Conservation (phyloP, 1,284 basidiomycete genomes). For the Leccinum brunneo-olivaceum region DNA sequence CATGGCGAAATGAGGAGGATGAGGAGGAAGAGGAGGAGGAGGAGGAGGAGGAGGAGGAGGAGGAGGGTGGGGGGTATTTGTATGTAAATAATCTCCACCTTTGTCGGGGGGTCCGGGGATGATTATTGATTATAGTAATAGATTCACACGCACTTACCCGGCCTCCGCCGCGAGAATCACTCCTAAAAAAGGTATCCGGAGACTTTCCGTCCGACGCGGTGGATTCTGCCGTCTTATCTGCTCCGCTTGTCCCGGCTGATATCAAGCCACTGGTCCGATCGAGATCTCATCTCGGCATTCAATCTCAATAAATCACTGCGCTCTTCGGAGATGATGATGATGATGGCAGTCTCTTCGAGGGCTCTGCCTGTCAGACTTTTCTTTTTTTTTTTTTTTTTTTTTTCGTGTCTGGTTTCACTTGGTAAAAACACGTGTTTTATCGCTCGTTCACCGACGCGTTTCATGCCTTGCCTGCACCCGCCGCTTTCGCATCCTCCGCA, state of each 20-base stretch:
- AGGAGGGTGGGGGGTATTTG: too few relatives aligned
- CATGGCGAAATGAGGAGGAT: too few relatives aligned
- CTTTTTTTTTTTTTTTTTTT: too few relatives aligned
- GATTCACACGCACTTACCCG: not conserved
- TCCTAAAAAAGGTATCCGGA: constrained; percentile 13
- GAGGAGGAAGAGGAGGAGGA: too few relatives aligned
- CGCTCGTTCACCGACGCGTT: too few relatives aligned
- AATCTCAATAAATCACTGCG: not conserved
- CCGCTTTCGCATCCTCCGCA: constrained; percentile 57
- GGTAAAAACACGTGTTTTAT: not conserved
- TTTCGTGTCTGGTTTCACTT: too few relatives aligned
- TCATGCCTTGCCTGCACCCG: constrained; percentile 39
- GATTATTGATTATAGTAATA: too few relatives aligned
- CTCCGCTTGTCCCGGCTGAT: constrained; percentile 19
- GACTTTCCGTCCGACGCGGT: constrained; percentile 23
- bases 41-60: too few relatives aligned
- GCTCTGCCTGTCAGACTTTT: too few relatives aligned
- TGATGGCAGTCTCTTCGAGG: too few relatives aligned
- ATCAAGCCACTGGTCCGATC: not conserved
- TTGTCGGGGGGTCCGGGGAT: constrained; percentile 14
- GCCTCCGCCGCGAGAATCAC: constrained; percentile 17
- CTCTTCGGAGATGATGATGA: too few relatives aligned
- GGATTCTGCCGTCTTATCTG: too few relatives aligned
- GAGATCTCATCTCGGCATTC: constrained; percentile 1
- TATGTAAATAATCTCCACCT: constrained; percentile 11